phyloP scores from a whole-genome alignment of 2,329 filamentous ascomycete species.

The Phyllosticta citribraziliensis region DNA sequence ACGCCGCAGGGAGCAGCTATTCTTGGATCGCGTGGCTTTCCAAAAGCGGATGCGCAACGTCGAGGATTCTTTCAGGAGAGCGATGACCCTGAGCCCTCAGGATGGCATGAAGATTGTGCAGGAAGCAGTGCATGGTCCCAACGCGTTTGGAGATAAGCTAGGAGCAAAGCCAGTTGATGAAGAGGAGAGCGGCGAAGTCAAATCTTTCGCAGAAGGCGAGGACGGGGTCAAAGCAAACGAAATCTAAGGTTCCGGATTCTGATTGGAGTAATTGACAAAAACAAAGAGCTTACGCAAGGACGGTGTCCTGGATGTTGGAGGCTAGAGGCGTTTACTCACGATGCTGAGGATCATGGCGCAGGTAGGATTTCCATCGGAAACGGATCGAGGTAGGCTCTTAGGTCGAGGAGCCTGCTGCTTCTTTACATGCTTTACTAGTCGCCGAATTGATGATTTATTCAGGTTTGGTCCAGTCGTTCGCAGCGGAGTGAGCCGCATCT shows the following conservation, averaged over 20 bases:
- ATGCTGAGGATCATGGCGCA: neutral
- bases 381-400: neutral
- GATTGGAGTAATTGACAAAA: neutral
- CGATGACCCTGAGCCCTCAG: slow-evolving; percentile 28
- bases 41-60: slow-evolving; percentile 77
- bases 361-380: neutral
- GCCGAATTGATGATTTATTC: neutral
- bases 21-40: slow-evolving; percentile 84
- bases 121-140: slow-evolving; percentile 9
- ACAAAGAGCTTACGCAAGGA: neutral
- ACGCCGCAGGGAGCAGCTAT: slow-evolving; percentile 81
- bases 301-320: neutral
- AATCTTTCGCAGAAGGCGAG: slow-evolving; percentile 22
- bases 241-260: slow-evolving; percentile 16
- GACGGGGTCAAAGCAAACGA: slow-evolving; percentile 27
- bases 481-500: no score
- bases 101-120: slow-evolving; percentile 33
- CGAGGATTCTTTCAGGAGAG: slow-evolving; percentile 60
- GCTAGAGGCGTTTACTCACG: neutral
- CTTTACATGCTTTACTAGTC: neutral
- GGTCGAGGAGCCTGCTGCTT: neutral
- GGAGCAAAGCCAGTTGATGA: slow-evolving; percentile 10
- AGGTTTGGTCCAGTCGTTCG: neutral
- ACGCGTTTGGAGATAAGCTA: slow-evolving; percentile 10
- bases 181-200: slow-evolving; percentile 13